phyloP scores from a whole-genome alignment of 192 early-diverging fungal genomes.

The Chytriomyces confervae region DNA sequence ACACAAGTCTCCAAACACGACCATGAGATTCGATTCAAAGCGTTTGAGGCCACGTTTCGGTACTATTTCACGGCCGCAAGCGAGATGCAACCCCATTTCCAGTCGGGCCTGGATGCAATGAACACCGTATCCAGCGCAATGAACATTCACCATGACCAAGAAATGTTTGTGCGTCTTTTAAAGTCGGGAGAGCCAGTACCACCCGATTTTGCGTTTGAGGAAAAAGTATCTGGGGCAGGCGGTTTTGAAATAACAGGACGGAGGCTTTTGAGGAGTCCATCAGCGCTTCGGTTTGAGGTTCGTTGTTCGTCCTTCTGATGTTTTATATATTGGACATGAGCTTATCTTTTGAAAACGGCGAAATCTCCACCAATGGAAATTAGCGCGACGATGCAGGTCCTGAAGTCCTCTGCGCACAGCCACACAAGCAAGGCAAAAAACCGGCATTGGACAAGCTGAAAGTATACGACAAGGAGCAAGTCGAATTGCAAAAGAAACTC shows the following conservation, averaged over 20 bases:
- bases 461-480: slow-evolving; percentile 1
- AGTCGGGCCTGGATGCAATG: slow-evolving; percentile 15
- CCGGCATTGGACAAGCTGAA: slow-evolving; percentile 14
- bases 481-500: slow-evolving; percentile 8
- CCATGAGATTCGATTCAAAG: neutral
- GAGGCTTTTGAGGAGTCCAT: slow-evolving; percentile 9
- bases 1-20: slow-evolving; percentile 5
- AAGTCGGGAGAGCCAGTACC: slow-evolving; percentile 14
- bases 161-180: neutral
- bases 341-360: neutral
- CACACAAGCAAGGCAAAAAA: slow-evolving; percentile 19
- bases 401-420: neutral
- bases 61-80: neutral
- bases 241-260: slow-evolving; percentile 10
- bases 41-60: slow-evolving; percentile 1
- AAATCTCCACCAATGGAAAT: neutral
- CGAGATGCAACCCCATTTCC: neutral
- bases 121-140: slow-evolving; percentile 2
- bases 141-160: neutral
- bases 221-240: neutral
- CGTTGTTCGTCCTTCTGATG: neutral
- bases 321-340: neutral
- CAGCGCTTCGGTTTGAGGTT: slow-evolving; percentile 1
- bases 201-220: slow-evolving; percentile 18
- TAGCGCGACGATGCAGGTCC: slow-evolving; percentile 10